Percentiles rank a stretch among this genome's conserved stretches.
These are phyloP conservation scores for Microbotryum scabiosae DNA, from an alignment of 1,284 basidiomycete genomes.

Conservation along the genomic window DNA sequence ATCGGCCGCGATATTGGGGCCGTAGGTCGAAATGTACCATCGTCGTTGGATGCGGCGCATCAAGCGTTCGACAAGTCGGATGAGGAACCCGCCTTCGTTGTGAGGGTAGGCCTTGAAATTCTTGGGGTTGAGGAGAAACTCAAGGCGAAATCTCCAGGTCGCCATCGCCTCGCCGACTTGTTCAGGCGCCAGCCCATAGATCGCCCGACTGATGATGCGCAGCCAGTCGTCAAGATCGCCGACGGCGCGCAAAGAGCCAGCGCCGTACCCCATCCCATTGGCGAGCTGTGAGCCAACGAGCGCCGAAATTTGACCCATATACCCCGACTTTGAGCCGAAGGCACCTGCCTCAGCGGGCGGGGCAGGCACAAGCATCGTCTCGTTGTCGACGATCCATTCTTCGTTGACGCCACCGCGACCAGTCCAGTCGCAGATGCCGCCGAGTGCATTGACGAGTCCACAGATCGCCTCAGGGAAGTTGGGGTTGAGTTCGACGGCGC, in stretches of 20 bases:
- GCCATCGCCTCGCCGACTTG: slow-evolving; percentile 33
- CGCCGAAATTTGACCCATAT: slow-evolving; percentile 47
- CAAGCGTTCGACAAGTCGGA: slow-evolving; percentile 51
- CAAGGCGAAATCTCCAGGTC: slow-evolving; percentile 44
- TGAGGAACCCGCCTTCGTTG: slow-evolving; percentile 51
- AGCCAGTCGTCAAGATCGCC: slow-evolving; percentile 47
- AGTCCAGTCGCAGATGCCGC: slow-evolving; percentile 53
- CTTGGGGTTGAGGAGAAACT: slow-evolving; percentile 40
- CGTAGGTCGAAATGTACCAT: slow-evolving; percentile 48
- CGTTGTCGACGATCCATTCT: slow-evolving; percentile 22
- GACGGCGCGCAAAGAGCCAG: slow-evolving; percentile 41
- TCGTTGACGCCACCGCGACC: slow-evolving; percentile 43
- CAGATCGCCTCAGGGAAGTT: slow-evolving; percentile 53
- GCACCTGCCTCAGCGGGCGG: neutral
- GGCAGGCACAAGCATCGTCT: slow-evolving; percentile 3
- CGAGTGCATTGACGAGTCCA: slow-evolving; percentile 50
- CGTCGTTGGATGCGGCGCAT: slow-evolving; percentile 48
- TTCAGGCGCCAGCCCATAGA: slow-evolving; percentile 17
- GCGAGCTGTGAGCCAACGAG: slow-evolving; percentile 48
- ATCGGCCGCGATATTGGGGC: slow-evolving; percentile 31
- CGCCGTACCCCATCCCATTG: slow-evolving; percentile 43
- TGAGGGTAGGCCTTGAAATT: slow-evolving; percentile 35
- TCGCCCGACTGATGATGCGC: slow-evolving; percentile 36
- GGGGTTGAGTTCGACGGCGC: slow-evolving; percentile 50
- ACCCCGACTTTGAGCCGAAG: slow-evolving; percentile 34